These are phyloP conservation scores for Podaxis sp. DNA, from an alignment of 768 basidiomycete genomes.

Conservation along the genomic window DNA sequence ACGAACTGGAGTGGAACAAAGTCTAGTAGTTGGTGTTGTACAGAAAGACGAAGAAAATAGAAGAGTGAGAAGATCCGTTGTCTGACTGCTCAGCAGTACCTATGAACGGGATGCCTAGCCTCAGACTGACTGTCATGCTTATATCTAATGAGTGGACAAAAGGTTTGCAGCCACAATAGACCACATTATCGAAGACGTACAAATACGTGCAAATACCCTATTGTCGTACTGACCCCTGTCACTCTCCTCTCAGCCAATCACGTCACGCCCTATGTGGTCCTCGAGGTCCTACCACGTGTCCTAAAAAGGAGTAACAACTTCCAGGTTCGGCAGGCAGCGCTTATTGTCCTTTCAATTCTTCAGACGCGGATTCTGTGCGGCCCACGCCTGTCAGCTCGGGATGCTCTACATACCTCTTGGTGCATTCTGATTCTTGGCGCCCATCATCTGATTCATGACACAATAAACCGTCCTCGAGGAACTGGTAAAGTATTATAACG, in stretches of 20 bases:
- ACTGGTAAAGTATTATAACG: background rate
- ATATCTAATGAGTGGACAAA: conserved; percentile 20
- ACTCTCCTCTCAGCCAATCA: background rate
- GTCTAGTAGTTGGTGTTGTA: background rate
- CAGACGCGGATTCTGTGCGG: background rate
- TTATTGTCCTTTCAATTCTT: background rate
- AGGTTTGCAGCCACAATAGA: conserved; percentile 7
- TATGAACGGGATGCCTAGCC: conserved; percentile 19
- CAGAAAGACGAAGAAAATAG: background rate
- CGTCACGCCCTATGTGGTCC: background rate
- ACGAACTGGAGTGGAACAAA: conserved; percentile 14
- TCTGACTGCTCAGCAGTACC: conserved; percentile 14
- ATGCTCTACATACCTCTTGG: background rate
- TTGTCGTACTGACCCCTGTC: conserved; percentile 8
- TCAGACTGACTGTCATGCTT: conserved; percentile 17
- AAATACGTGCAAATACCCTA: conserved; percentile 16
- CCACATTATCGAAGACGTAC: background rate
- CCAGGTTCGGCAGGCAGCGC: conserved; percentile 2
- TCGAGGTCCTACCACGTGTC: background rate
- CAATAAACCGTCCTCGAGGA: background rate
- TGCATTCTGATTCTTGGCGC: background rate
- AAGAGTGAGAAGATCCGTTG: conserved; percentile 3
- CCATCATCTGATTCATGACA: background rate
- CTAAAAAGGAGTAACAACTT: conserved; percentile 7
- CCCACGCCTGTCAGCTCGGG: background rate